A percentile compares a stretch with the other conserved stretches of the same genome.
Conservation (phyloP, 352 stramenopile species). For the Phytophthora meadii region DNA sequence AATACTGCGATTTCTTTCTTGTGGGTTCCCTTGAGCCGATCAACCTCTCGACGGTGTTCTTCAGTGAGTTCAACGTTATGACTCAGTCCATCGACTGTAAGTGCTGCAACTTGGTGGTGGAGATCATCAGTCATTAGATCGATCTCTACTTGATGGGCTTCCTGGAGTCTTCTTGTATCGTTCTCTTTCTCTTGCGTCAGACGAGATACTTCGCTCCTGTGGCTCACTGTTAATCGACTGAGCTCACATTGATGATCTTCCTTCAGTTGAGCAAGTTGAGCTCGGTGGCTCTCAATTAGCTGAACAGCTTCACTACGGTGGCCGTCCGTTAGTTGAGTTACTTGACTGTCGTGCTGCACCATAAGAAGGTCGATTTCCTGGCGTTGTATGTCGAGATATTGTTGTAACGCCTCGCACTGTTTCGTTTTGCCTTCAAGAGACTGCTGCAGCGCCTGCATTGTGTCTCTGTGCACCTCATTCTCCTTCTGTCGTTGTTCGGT, state of each 20-base stretch:
- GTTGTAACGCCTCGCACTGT: constrained; percentile 21
- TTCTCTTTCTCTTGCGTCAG: background rate
- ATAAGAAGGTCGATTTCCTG: constrained; percentile 31
- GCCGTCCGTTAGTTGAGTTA: constrained; percentile 19
- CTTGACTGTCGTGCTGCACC: constrained; percentile 27
- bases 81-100: too few relatives aligned
- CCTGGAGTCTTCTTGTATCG: too few relatives aligned
- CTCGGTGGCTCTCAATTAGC: constrained; percentile 25
- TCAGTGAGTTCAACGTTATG: constrained; percentile 1
- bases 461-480: constrained; percentile 5
- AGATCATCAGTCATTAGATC: constrained; percentile 6
- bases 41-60: constrained; percentile 3
- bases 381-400: constrained; percentile 22
- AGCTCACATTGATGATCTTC: constrained; percentile 21
- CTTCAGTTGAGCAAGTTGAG: constrained; percentile 19
- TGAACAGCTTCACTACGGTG: constrained; percentile 22
- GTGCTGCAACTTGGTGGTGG: too few relatives aligned
- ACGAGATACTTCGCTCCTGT: constrained; percentile 11
- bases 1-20: background rate
- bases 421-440: constrained; percentile 19
- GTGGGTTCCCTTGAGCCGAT: background rate
- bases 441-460: constrained; percentile 16
- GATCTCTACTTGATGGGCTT: background rate
- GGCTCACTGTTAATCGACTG: constrained; percentile 4
- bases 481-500: constrained; percentile 21